Base-by-base conservation (phyloP, 1,284 basidiomycete genomes). In the Stygiomarasmius scandens region DNA sequence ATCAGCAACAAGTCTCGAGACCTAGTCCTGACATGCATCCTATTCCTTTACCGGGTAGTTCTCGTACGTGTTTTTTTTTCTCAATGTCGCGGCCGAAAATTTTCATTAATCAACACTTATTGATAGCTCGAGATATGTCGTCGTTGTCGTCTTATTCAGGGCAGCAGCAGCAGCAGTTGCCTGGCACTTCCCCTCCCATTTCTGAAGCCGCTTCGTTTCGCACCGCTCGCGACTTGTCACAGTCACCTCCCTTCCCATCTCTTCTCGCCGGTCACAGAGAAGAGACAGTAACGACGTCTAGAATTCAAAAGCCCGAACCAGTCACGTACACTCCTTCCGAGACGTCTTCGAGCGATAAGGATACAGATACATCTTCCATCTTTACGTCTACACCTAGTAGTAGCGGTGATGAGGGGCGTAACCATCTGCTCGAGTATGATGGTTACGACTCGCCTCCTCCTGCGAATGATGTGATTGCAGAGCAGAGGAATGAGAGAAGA, bases 401-500 rank as follows among this genome's bases (percentile, higher is more conserved):
- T 63, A 64, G 29, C 50, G 29, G 34, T 23, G 46, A 47, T 41
- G 20, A 22, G 11, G 54, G 8, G n/a, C 41, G 25, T 34, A 43
- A 52, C 34, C 46, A 63, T 49, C 32, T 54, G 61, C 16, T 56
- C 34, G 66, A 61, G 12, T 66, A 63, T 56, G 67, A 65, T 23
- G 76, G 78, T 9, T 76, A 78, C 49, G 72, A 77, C 22, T 81
- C 79, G 0, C 78, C 78, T 0, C 71, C 76, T 4, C 82, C 80
- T 0, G 66, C 69, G 9, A 79, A 86, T 55, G 77, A 79, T 54
- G 63, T 65, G 9, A 67, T 78, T 10, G 71, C 75, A 27, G 76
- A 79, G 50, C 67, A 73, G 56, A 77, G 77, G 62, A 79, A 88
- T 64, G 88, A 89, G 69, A 75, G 83, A 64, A 74, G 81, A 36